phyloP scores from a whole-genome alignment of 176 grass and related monocot species.

The Ensete glaucum region DNA sequence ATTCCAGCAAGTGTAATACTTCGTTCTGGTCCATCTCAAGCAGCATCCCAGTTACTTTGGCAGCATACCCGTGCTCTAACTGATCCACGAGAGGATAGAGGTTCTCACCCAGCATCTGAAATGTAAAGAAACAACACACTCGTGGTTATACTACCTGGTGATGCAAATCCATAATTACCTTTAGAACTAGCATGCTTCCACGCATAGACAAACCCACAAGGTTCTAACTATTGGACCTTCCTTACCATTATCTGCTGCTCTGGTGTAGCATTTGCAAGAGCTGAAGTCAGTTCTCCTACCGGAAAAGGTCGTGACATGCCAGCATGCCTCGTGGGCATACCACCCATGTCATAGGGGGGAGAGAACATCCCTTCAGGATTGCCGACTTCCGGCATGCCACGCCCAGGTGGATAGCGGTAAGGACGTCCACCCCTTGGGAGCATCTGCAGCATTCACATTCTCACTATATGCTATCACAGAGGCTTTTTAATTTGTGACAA shows the following conservation, averaged over 20 bases:
- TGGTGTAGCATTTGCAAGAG: conserved; percentile 79
- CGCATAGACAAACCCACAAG: too few species aligned
- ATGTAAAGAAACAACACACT: not conserved
- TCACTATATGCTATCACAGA: conserved; percentile 1
- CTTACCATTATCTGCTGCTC: conserved; percentile 75
- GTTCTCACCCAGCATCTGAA: conserved; percentile 76
- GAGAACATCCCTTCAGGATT: conserved; percentile 51
- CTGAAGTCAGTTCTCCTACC: conserved; percentile 60
- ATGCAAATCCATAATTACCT: too few species aligned
- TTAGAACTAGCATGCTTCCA: too few species aligned
- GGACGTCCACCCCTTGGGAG: conserved; percentile 52
- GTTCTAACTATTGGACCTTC: too few species aligned
- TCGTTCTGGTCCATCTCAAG: conserved; percentile 94
- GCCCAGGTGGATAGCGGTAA: conserved; percentile 70
- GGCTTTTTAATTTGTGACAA: not conserved
- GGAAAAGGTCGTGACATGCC: conserved; percentile 53
- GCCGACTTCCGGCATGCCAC: conserved; percentile 53
- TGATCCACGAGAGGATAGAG: conserved; percentile 78
- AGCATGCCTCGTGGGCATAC: conserved; percentile 41
- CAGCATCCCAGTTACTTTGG: conserved; percentile 80
- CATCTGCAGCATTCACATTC: conserved; percentile 42
- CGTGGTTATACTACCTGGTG: too few species aligned
- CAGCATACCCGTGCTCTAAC: conserved; percentile 62
- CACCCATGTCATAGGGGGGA: conserved; percentile 55
- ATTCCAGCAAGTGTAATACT: conserved; percentile 79